phyloP scores from a whole-genome alignment of 2,329 filamentous ascomycete genomes.

The Penicillium concentricum region DNA sequence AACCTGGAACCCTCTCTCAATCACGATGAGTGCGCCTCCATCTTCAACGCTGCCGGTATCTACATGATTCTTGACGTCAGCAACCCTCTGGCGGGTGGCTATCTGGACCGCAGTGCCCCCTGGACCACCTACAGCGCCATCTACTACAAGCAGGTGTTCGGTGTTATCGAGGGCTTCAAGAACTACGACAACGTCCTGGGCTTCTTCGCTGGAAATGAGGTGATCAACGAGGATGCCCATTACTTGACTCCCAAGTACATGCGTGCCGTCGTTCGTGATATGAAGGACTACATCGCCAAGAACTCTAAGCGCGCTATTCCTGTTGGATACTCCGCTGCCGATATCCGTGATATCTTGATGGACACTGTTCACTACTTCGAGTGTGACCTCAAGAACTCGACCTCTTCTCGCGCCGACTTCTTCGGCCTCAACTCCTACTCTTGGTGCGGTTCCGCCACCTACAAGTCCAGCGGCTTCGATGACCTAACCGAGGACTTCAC shows the following conservation, averaged over 20 bases:
- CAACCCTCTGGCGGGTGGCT: slow-evolving; percentile 57
- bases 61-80: slow-evolving; percentile 68
- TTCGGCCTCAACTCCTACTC: slow-evolving; percentile 68
- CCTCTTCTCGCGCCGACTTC: slow-evolving; percentile 60
- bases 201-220: slow-evolving; percentile 68
- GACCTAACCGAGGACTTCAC: slow-evolving; percentile 59
- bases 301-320: slow-evolving; percentile 59
- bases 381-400: slow-evolving; percentile 52
- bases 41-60: slow-evolving; percentile 66
- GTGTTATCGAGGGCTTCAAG: slow-evolving; percentile 66
- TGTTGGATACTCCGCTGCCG: slow-evolving; percentile 67
- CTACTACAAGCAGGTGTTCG: slow-evolving; percentile 60
- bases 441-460: slow-evolving; percentile 63
- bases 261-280: slow-evolving; percentile 62
- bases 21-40: slow-evolving; percentile 62
- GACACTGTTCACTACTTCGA: slow-evolving; percentile 63
- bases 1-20: slow-evolving; percentile 60
- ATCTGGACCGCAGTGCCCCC: slow-evolving; percentile 57
- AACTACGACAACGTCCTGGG: slow-evolving; percentile 63
- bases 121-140: slow-evolving; percentile 54
- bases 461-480: slow-evolving; percentile 55
- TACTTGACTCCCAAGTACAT: slow-evolving; percentile 58
- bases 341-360: slow-evolving; percentile 59
- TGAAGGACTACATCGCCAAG: slow-evolving; percentile 66
- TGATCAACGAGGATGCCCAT: slow-evolving; percentile 62